These are phyloP conservation scores for Microcos paniculata DNA, from an alignment of 345 rosid genomes.

Conservation along the genomic window DNA sequence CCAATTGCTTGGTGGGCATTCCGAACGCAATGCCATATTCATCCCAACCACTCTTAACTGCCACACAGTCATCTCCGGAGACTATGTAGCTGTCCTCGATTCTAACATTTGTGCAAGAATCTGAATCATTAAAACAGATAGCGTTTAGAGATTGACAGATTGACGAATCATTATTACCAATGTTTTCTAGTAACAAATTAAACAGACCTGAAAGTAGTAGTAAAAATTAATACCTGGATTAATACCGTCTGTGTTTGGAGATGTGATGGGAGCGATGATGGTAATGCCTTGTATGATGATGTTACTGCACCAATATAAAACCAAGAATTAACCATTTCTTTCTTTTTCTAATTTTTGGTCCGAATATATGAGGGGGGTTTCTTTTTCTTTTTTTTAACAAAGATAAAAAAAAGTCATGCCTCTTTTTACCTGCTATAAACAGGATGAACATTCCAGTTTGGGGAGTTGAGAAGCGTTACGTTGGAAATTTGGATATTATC, in stretches of 20 bases:
- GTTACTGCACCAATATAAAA: slow-evolving; percentile 40
- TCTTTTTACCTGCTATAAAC: slow-evolving; percentile 80
- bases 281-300: slow-evolving; percentile 76
- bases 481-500: slow-evolving; percentile 72
- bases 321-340: neutral
- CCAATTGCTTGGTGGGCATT: slow-evolving; percentile 67
- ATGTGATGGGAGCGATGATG: slow-evolving; percentile 77
- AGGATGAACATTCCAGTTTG: slow-evolving; percentile 93
- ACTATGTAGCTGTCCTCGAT: slow-evolving; percentile 89
- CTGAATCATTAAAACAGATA: slow-evolving; percentile 35
- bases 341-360: too few species aligned
- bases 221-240: slow-evolving; percentile 57
- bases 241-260: slow-evolving; percentile 95
- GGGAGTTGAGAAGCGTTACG: slow-evolving; percentile 78
- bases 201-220: neutral
- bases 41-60: slow-evolving; percentile 90
- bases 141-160: neutral
- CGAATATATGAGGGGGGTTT: too few species aligned
- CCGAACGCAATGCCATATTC: slow-evolving; percentile 70
- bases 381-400: too few species aligned
- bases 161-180: neutral
- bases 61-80: slow-evolving; percentile 94
- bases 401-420: too few species aligned
- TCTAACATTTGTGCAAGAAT: slow-evolving; percentile 83
- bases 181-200: neutral